Conservation (phyloP, 2,329 filamentous ascomycete genomes). For the Hymenoscyphus scutula region DNA sequence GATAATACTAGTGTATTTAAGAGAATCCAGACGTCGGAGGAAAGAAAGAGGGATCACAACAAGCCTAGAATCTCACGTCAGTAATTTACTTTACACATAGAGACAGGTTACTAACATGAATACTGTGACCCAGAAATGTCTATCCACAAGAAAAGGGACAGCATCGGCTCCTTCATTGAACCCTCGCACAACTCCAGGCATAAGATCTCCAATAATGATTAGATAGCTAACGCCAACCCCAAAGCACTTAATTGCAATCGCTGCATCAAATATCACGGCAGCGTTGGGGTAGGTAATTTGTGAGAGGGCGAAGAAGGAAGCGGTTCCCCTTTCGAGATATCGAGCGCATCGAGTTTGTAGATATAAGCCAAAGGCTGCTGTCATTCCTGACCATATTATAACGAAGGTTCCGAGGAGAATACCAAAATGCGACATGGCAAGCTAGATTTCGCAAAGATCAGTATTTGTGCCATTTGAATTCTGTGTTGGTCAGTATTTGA, state of each 20-base stretch:
- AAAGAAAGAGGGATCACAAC: slow-evolving; percentile 94
- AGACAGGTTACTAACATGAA: slow-evolving; percentile 70
- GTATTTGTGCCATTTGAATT: background rate
- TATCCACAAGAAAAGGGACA: slow-evolving; percentile 75
- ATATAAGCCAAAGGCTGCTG: slow-evolving; percentile 89
- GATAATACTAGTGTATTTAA: slow-evolving; percentile 95
- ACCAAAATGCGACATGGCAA: slow-evolving; percentile 92
- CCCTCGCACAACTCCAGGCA: slow-evolving; percentile 88
- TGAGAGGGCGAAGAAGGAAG: slow-evolving; percentile 95
- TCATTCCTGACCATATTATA: slow-evolving; percentile 87
- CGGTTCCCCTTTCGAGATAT: slow-evolving; percentile 83
- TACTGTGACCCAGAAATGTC: slow-evolving; percentile 95
- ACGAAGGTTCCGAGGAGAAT: slow-evolving; percentile 80
- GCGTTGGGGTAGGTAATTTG: slow-evolving; percentile 97
- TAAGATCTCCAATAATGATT: slow-evolving; percentile 97
- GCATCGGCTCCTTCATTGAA: slow-evolving; percentile 65
- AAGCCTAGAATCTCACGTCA: slow-evolving; percentile 51
- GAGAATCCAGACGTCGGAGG: slow-evolving; percentile 82
- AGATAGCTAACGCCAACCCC: slow-evolving; percentile 96
- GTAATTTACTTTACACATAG: slow-evolving; percentile 10
- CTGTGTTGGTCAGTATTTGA: slow-evolving; percentile 44
- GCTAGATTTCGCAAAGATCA: slow-evolving; percentile 44
- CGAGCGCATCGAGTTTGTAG: slow-evolving; percentile 89
- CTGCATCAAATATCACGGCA: slow-evolving; percentile 89
- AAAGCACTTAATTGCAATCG: slow-evolving; percentile 97